Evolutionary conservation across 2,329 filamentous ascomycete species (phyloP).

Genomic region (Eurotiales sp.): DNA sequence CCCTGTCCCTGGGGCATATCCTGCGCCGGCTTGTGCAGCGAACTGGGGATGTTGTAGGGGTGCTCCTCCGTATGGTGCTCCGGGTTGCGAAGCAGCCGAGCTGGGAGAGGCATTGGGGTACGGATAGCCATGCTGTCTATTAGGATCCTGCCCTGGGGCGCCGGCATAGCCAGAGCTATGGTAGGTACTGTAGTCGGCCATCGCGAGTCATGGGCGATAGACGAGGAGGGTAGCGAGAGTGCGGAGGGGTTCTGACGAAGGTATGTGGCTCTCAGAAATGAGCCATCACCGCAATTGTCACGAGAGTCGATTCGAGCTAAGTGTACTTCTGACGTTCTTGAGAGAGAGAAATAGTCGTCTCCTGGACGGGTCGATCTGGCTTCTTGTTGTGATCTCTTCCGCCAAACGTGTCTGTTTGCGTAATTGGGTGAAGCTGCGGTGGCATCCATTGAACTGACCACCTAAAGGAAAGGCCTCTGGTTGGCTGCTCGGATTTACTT

Average conservation of each 20-base stretch:
- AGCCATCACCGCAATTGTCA: slow-evolving; percentile 12
- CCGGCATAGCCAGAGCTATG: slow-evolving; percentile 34
- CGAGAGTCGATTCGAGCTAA: not conserved
- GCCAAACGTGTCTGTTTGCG: not conserved
- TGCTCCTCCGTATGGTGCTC: slow-evolving; percentile 29
- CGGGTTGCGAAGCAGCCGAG: slow-evolving; percentile 28
- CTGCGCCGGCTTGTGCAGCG: slow-evolving; percentile 23
- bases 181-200: slow-evolving; percentile 43
- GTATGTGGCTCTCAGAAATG: slow-evolving; percentile 11
- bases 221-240: not conserved
- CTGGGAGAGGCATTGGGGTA: slow-evolving; percentile 49
- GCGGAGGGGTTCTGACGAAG: slow-evolving; percentile 10
- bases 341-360: not conserved
- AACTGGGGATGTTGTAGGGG: slow-evolving; percentile 23
- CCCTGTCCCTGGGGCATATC: slow-evolving; percentile 24
- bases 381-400: not conserved
- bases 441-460: slow-evolving; percentile 31
- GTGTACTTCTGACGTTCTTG: not conserved
- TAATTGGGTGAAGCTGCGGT: slow-evolving; percentile 4
- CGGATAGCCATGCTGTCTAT: slow-evolving; percentile 53
- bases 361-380: too few relatives aligned
- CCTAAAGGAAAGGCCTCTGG: slow-evolving; percentile 24
- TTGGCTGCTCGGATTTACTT: slow-evolving; percentile 27
- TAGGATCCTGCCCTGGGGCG: slow-evolving; percentile 48
- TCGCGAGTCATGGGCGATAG: slow-evolving; percentile 31